Percentiles rank a stretch among this genome's conserved stretches.
phyloP scores from a whole-genome alignment of 2,329 filamentous ascomycete genomes.

The Beauveria scarabaeidicola region DNA sequence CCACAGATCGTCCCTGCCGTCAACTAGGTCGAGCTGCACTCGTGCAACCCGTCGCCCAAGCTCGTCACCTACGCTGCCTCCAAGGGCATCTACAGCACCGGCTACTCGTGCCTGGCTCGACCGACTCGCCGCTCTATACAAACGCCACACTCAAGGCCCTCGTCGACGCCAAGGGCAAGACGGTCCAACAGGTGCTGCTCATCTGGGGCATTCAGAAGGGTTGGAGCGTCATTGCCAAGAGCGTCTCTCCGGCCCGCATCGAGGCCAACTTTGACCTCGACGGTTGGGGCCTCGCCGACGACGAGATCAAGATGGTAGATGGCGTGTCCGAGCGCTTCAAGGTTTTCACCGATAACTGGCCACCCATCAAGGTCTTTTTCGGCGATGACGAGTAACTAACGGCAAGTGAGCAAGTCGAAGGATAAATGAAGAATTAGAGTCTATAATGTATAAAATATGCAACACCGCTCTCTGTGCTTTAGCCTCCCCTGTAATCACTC shows the following conservation, averaged over 20 bases:
- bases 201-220: slow-evolving; percentile 75
- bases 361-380: slow-evolving; percentile 74
- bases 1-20: slow-evolving; percentile 52
- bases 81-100: slow-evolving; percentile 68
- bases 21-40: slow-evolving; percentile 78
- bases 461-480: background rate
- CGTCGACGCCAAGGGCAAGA: slow-evolving; percentile 58
- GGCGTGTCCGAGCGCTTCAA: slow-evolving; percentile 69
- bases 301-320: slow-evolving; percentile 63
- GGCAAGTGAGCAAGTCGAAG: background rate
- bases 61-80: slow-evolving; percentile 62
- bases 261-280: slow-evolving; percentile 67
- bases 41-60: slow-evolving; percentile 73
- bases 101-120: slow-evolving; percentile 68
- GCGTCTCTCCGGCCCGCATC: slow-evolving; percentile 64
- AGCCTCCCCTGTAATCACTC: background rate
- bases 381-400: slow-evolving; percentile 61
- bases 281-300: slow-evolving; percentile 63
- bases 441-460: slow-evolving; percentile 3
- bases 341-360: slow-evolving; percentile 67
- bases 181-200: slow-evolving; percentile 67
- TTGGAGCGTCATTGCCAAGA: slow-evolving; percentile 81
- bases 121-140: slow-evolving; percentile 60
- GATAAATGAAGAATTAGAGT: background rate
- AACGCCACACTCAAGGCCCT: slow-evolving; percentile 54